Evolutionary conservation across 1,284 basidiomycete species (phyloP), one percentile per base, ranked within the genome.

Genomic region (Fistulina hepatica): DNA sequence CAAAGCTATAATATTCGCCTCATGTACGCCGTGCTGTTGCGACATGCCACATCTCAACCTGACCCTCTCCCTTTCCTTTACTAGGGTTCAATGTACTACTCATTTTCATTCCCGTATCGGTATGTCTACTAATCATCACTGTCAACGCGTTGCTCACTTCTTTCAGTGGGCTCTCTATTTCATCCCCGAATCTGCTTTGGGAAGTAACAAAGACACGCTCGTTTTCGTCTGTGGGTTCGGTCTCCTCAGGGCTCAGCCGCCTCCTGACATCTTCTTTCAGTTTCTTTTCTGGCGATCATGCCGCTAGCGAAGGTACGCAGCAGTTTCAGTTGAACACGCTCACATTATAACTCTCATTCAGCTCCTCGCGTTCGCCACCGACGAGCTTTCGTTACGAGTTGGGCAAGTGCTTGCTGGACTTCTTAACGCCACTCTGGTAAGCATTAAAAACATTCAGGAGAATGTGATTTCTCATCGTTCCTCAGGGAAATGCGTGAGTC

Each of bases 321-420:
- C 6, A n/a, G 1, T 13, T 9, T 20, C 10, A 2, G 22, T 13
- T 2, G 13, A 6, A 15, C 20, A 12, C 16, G 4, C 12, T 21
- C 20, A 21, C 10, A 11, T 42, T 27, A 19, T 43, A 20, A 34
- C 30, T 8, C 21, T 41, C 21, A 34, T 22, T 6, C 58, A 88
- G 69, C 60, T 93, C 4, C 69, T 94, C 4, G 83, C 81, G 1
- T 89, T 89, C 54, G 85, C 84, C 0, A 94, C 90, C 0, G 90
- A 93, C 48, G 84, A 93, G 49, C 56, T 92, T 5, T 86, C 89
- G 1, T 51, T 92, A 44, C 76, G 81, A 22, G 75, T 85, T 2
- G 81, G 89, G 2, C 85, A 92, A 59, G 90, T 89, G 0, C 60
- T 93, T 4, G 88, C 83, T 5, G 88, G 86, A 42, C 65, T 92